Base-by-base conservation (phyloP, 73 alveolate species). In the Paramecium primaurelia region DNA sequence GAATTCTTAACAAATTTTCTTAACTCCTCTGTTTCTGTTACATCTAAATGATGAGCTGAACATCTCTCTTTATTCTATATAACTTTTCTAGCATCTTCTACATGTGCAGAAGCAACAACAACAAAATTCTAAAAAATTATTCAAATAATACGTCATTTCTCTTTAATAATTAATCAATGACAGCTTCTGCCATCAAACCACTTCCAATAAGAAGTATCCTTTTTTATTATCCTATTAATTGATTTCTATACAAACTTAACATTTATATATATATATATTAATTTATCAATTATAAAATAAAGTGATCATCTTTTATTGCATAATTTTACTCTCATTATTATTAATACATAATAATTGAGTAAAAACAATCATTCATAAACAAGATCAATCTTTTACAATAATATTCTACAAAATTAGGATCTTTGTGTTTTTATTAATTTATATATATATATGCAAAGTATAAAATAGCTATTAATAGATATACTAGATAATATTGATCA, bases 101-200 rank as follows among this genome's bases (percentile, higher is more conserved):
- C 92, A 49, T 94, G 91, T 28, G 95, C 95, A 34, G 96, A 86
- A 2, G 97, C 99, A 42, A 96, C 94, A 10, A 96, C 95, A 83
- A 96, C 83, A 14, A 83, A 68, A 69, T 95, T 92, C 94, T 89
- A 2, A 22, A 20, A 28, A 12, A 28, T n/a, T 30, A 36, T 22
- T 16, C 12, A 45, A 14, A 32, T 71, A 71, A 40, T 89, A 89
- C 94, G 59, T 95, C 96, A 26, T 71, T 51, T 92, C 92, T 93
- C 71, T 93, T 69, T 47, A 96, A 71, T 58, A 96, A 84, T 59
- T 95, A 86, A 77, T 95, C 96, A n/a, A 96, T 94, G 51, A 96
- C 96, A 6, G 96, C 96, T 87, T 96, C 97, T 86, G 99, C 96
- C 30, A 93, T 94, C 20, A 97, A 97, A 18, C 93, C 96, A 12